Base-by-base conservation (phyloP, 176 grass and related monocot genomes). In the Rhipidocladum racemiflorum region DNA sequence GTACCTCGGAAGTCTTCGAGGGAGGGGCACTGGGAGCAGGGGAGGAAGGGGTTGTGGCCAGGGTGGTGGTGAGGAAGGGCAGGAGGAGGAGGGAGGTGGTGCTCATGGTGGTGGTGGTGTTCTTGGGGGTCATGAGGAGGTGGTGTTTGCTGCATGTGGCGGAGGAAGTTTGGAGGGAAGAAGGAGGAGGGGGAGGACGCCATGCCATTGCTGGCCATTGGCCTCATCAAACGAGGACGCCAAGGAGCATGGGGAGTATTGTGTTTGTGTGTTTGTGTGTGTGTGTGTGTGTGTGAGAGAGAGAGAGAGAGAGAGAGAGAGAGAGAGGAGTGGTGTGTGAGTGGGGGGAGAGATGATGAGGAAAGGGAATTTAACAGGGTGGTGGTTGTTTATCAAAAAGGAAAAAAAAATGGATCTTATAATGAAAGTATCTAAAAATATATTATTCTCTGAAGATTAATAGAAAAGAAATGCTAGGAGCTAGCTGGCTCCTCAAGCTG, bases 151-250 rank as follows among this genome's bases (percentile, higher is more conserved):
- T 91, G 93, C 87, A 99, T 93, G 74, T 90, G 96, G 70, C 95
- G 81, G 62, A 99, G 68, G 83, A 99, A 99, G 85, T 91, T 93
- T 23, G 93, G 89, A 71, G 91, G 93, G 72, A 99, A 96, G 91
- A 87, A 98, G 63, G 92, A 89, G 48, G 94, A 87, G 17, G 85
- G 76, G 43, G 92, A 91, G 68, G 91, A 91, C 72, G 84, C 77
- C 89, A 93, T 91, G 62, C 92, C 93, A 91, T 93, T 91, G 89
- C 93, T 90, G 83, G 87, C 97, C 85, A 99, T 93, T 82, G 79
- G 72, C 86, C 80, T 89, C 88, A 84, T 84, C 71, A 60, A 68
- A 66, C 24, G 21, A 88, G 46, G 46, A 88, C 34, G 81, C 42
- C 29, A 36, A 83, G 46, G 78, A 57, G 75, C 48, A 85, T 46